These are phyloP conservation scores for Artomyces pyxidatus DNA, from an alignment of 768 basidiomycete species.

Conservation along the genomic window DNA sequence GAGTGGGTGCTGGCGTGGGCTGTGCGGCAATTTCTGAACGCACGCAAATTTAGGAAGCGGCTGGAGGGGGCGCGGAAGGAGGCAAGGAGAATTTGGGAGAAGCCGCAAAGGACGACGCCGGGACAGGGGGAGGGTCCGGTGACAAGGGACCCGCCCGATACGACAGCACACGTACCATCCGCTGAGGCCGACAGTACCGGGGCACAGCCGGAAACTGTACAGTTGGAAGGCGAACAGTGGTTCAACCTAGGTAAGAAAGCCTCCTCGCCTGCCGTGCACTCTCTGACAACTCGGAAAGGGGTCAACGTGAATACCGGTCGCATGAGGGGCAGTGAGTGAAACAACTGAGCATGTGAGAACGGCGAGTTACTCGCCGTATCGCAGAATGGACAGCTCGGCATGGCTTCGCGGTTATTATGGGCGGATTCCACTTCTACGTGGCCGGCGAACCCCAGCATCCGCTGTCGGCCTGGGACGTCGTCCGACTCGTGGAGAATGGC, in stretches of 20 bases:
- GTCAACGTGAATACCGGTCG: background rate
- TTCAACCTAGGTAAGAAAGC: too few species aligned
- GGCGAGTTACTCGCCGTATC: background rate
- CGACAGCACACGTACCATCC: too few species aligned
- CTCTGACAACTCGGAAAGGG: too few species aligned
- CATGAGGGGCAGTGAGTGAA: background rate
- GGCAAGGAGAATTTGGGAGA: background rate
- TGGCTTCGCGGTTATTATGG: background rate
- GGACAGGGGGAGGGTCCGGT: background rate
- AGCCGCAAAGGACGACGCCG: background rate
- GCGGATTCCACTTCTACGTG: slow-evolving; percentile 1
- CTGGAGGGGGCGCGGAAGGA: background rate
- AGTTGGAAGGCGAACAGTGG: too few species aligned
- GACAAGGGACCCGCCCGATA: too few species aligned
- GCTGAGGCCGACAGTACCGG: too few species aligned
- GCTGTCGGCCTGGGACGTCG: slow-evolving; percentile 4
- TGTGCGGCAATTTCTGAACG: background rate
- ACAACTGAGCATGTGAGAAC: background rate
- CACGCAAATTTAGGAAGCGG: background rate
- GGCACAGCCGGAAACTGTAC: too few species aligned
- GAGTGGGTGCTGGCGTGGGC: background rate
- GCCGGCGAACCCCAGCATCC: background rate
- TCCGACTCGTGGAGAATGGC: slow-evolving; percentile 10
- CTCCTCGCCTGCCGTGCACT: too few species aligned
- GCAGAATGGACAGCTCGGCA: slow-evolving; percentile 3